These are phyloP conservation scores for Grigorovia humatica DNA, from an alignment of 805 yeast species.

Conservation along the genomic window DNA sequence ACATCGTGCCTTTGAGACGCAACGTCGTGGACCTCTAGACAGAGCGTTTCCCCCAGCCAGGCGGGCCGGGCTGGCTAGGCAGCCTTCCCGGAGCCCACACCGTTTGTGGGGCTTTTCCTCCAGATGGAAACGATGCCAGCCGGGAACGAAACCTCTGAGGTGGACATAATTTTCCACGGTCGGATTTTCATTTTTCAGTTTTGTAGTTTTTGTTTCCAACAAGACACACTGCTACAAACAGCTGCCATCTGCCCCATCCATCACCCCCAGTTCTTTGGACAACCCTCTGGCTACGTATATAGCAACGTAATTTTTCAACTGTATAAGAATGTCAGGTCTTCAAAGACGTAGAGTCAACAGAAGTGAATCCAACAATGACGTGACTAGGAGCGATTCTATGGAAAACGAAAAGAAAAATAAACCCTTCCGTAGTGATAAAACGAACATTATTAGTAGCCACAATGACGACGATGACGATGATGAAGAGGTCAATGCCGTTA, in stretches of 20 bases:
- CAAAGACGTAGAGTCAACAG: constrained; percentile 68
- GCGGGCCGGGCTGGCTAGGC: too few species aligned
- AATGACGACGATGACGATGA: constrained; percentile 8
- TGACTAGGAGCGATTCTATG: neutral
- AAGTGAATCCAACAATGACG: constrained; percentile 17
- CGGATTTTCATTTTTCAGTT: neutral
- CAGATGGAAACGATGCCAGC: too few species aligned
- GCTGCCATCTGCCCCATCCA: neutral
- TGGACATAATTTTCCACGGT: neutral
- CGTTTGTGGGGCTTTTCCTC: too few species aligned
- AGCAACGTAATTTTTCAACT: too few species aligned
- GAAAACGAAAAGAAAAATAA: constrained; percentile 5
- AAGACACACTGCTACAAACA: neutral
- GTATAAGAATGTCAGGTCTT: constrained; percentile 40
- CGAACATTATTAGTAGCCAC: neutral
- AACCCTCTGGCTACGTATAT: neutral
- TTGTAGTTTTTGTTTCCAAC: too few species aligned
- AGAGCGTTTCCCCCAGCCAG: neutral
- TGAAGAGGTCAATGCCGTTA: constrained; percentile 12
- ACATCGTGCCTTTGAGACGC: constrained; percentile 59
- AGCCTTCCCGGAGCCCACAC: too few species aligned
- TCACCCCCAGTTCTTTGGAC: too few species aligned
- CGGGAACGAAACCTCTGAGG: neutral
- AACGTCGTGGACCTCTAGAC: constrained; percentile 16
- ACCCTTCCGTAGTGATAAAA: neutral